phyloP scores from a whole-genome alignment of 1,139 yeast species.

The Dujonia santamariae region DNA sequence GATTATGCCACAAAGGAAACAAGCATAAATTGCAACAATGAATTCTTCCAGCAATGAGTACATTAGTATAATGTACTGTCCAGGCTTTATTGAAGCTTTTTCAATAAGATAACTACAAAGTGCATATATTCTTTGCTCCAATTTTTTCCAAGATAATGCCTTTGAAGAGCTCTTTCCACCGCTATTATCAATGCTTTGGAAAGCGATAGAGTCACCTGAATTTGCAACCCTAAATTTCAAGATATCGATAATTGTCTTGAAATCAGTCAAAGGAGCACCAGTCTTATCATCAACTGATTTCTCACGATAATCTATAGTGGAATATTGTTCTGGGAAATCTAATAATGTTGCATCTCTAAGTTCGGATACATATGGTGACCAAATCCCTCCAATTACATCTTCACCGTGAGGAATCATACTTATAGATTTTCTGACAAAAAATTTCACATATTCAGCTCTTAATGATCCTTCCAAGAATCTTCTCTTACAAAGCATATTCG shows the following conservation, averaged over 20 bases:
- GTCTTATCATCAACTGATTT: conserved; percentile 76
- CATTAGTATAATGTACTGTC: conserved; percentile 75
- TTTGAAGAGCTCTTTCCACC: conserved; percentile 47
- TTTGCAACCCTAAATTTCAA: conserved; percentile 75
- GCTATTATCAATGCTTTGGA: conserved; percentile 55
- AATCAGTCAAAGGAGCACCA: conserved; percentile 69
- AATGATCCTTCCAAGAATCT: conserved; percentile 75
- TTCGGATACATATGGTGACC: conserved; percentile 72
- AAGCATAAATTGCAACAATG: conserved; percentile 79
- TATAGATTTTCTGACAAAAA: conserved; percentile 65
- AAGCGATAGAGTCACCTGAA: conserved; percentile 80
- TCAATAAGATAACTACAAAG: conserved; percentile 58
- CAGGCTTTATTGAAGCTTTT: conserved; percentile 54
- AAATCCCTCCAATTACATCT: conserved; percentile 77
- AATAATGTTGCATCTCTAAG: conserved; percentile 50
- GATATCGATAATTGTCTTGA: conserved; percentile 67
- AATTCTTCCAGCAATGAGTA: conserved; percentile 88
- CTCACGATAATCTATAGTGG: conserved; percentile 71
- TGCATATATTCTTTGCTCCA: conserved; percentile 74
- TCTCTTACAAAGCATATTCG: conserved; percentile 87
- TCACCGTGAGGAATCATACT: conserved; percentile 74
- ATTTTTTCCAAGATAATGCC: conserved; percentile 78
- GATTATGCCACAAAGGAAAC: conserved; percentile 76
- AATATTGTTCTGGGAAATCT: conserved; percentile 55
- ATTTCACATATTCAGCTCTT: conserved; percentile 77